phyloP scores from a whole-genome alignment of 352 stramenopile species.

The Pythium phragmiticola region DNA sequence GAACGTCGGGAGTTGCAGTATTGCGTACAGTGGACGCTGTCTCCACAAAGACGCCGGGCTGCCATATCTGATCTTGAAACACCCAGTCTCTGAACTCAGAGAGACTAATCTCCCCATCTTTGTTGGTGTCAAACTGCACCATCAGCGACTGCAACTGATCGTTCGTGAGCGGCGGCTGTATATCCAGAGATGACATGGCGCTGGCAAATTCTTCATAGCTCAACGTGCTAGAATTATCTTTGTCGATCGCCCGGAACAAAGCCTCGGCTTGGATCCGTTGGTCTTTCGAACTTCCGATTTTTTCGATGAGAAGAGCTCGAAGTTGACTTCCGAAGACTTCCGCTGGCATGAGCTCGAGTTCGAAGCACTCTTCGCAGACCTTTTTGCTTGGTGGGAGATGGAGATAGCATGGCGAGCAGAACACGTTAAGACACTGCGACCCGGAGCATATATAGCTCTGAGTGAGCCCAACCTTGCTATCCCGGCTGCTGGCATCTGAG shows the following conservation, averaged over 20 bases:
- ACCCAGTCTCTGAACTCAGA: conserved; percentile 73
- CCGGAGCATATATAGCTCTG: conserved; percentile 39
- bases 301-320: conserved; percentile 60
- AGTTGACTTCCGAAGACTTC: conserved; percentile 65
- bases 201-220: conserved; percentile 55
- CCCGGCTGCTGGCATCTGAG: background rate
- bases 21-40: background rate
- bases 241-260: conserved; percentile 58
- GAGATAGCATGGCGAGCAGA: conserved; percentile 56
- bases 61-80: conserved; percentile 58
- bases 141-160: conserved; percentile 52
- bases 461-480: background rate
- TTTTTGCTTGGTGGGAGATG: conserved; percentile 47
- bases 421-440: conserved; percentile 55
- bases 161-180: conserved; percentile 53
- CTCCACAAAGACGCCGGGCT: conserved; percentile 21
- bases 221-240: conserved; percentile 57
- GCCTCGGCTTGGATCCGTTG: conserved; percentile 41
- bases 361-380: conserved; percentile 76
- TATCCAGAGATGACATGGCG: conserved; percentile 42
- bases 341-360: conserved; percentile 47
- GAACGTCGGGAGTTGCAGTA: conserved; percentile 24
- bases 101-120: conserved; percentile 63
- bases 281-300: conserved; percentile 42
- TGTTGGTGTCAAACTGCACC: conserved; percentile 68